Percentiles rank a stretch among this genome's conserved stretches.
These are phyloP conservation scores for Paracamarosporium sp. DNA, from an alignment of 2,329 filamentous ascomycete species.

Conservation along the genomic window DNA sequence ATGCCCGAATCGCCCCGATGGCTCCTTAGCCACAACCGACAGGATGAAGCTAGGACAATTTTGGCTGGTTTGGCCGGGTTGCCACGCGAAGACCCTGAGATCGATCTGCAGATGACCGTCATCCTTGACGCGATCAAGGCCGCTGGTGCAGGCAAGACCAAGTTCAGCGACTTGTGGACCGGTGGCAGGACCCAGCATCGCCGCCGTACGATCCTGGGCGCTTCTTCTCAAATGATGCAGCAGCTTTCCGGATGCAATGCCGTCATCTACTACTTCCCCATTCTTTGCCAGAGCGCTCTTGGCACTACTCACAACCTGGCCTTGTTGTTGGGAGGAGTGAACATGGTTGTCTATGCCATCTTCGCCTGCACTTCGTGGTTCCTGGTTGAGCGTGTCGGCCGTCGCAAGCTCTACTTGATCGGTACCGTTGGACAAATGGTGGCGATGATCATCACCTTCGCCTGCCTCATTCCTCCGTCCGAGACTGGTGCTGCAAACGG, in stretches of 20 bases:
- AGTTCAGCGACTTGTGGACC: slow-evolving; percentile 48
- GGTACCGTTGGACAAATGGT: slow-evolving; percentile 60
- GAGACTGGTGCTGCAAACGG: slow-evolving; percentile 1
- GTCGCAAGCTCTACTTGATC: slow-evolving; percentile 51
- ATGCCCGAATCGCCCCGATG: slow-evolving; percentile 54
- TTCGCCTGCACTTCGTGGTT: slow-evolving; percentile 68
- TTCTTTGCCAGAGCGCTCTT: slow-evolving; percentile 59
- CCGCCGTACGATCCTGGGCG: slow-evolving; percentile 57
- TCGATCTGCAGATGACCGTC: slow-evolving; percentile 54
- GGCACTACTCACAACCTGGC: slow-evolving; percentile 52
- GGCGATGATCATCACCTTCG: slow-evolving; percentile 53
- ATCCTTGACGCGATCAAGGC: slow-evolving; percentile 54
- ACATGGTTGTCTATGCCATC: slow-evolving; percentile 63
- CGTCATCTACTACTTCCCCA: slow-evolving; percentile 40
- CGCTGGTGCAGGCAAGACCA: slow-evolving; percentile 42
- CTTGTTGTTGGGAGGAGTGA: slow-evolving; percentile 56
- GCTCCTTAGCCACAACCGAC: slow-evolving; percentile 51
- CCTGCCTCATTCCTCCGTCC: not conserved
- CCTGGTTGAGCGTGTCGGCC: slow-evolving; percentile 67
- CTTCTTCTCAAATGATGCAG: slow-evolving; percentile 59
- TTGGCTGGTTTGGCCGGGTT: slow-evolving; percentile 55
- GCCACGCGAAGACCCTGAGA: slow-evolving; percentile 50
- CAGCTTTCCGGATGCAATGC: slow-evolving; percentile 50
- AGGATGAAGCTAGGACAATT: slow-evolving; percentile 53
- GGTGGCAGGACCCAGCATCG: slow-evolving; percentile 58